These are phyloP conservation scores for Xerocomellus intermedius DNA, from an alignment of 768 basidiomycete genomes.

Conservation along the genomic window DNA sequence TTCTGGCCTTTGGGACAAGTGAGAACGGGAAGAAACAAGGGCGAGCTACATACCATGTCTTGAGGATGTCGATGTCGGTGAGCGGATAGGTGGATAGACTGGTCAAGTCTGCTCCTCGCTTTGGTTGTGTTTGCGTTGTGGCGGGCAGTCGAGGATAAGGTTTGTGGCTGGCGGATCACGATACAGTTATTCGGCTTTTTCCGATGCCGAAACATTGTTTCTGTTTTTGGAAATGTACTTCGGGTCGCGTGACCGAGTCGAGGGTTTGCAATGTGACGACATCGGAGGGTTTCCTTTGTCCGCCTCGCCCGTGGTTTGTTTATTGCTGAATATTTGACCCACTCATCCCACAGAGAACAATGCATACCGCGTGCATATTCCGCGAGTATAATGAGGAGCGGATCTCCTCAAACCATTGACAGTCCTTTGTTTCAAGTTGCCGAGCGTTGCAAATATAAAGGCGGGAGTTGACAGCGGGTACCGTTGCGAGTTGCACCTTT, in stretches of 20 bases:
- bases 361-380: too few species aligned
- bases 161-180: slow-evolving; percentile 52
- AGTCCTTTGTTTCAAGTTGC: neutral
- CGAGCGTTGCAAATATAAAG: neutral
- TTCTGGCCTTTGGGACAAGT: slow-evolving; percentile 40
- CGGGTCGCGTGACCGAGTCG: too few species aligned
- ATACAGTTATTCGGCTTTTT: slow-evolving; percentile 37
- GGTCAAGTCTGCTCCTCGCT: slow-evolving; percentile 8
- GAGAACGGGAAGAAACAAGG: slow-evolving; percentile 1
- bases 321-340: neutral
- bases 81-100: slow-evolving; percentile 31
- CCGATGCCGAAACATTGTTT: slow-evolving; percentile 24
- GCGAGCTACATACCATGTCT: slow-evolving; percentile 57
- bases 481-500: neutral
- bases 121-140: slow-evolving; percentile 38
- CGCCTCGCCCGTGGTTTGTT: too few species aligned
- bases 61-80: slow-evolving; percentile 62
- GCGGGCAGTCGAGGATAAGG: slow-evolving; percentile 42
- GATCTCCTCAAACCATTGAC: too few species aligned
- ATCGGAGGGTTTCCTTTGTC: neutral
- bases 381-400: too few species aligned
- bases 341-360: too few species aligned
- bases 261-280: too few species aligned
- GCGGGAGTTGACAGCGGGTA: neutral
- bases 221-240: neutral